Percentiles rank a stretch among this genome's conserved stretches.
Conservation (phyloP, 148 eudicot genomes). For the Cornus suecica region DNA sequence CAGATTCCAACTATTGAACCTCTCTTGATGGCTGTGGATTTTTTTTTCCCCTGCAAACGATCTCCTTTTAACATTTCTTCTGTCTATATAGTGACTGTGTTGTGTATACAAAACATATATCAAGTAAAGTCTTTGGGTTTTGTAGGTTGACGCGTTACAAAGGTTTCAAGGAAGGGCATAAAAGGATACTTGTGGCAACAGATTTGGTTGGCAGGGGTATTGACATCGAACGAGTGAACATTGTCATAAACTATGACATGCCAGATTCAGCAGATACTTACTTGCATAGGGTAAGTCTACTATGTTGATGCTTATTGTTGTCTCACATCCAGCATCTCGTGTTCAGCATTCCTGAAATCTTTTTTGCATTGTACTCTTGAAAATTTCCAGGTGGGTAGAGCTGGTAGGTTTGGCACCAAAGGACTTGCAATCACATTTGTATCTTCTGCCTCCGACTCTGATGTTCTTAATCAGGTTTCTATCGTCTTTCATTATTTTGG, state of each 20-base stretch:
- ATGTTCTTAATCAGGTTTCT: conserved; percentile 74
- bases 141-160: conserved; percentile 78
- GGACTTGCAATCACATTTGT: conserved; percentile 94
- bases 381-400: conserved; percentile 67
- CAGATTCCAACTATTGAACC: neutral
- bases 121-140: neutral
- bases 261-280: conserved; percentile 96
- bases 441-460: conserved; percentile 73
- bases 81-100: neutral
- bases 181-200: conserved; percentile 91
- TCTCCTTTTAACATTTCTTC: neutral
- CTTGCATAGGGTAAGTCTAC: conserved; percentile 64
- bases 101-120: neutral
- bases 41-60: neutral
- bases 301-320: neutral
- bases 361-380: neutral
- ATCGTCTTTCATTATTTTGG: neutral
- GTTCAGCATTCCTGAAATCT: neutral
- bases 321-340: neutral
- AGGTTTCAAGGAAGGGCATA: conserved; percentile 86
- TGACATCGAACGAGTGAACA: conserved; percentile 88
- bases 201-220: conserved; percentile 96
- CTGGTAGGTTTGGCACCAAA: conserved; percentile 90
- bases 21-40: neutral
- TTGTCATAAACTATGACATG: conserved; percentile 95